Base-by-base conservation (phyloP, 2,329 filamentous ascomycete genomes). In the Pestalotiopsis sp. region DNA sequence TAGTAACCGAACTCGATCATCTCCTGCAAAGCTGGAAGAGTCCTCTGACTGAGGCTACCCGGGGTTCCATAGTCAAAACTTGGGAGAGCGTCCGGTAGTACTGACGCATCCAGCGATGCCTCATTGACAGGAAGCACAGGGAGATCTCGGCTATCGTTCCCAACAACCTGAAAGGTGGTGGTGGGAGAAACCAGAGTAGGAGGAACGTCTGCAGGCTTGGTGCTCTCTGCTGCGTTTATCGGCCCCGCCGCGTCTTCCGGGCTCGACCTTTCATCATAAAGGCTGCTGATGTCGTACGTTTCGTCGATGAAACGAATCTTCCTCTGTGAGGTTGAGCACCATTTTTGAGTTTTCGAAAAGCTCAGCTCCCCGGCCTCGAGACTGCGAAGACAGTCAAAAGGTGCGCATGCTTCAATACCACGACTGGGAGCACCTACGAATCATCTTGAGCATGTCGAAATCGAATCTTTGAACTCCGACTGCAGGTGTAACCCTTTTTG, bases 271-370 rank as follows among this genome's bases (percentile, higher is more conserved):
- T 25, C 62, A 17, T 65, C 62, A 20, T 52, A 65, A 4, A 65
- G 39, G 13, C 38, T 65, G 39, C 38, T 65, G 3, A 65, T 52
- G 36, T 59, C 58, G 57, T 57, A 61, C 27, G 56, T 62, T 25
- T 58, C 56, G 20, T 49, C 66, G 23, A 67, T 23, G 57, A 62
- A 61, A 23, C 66, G 25, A 17, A 61, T 61, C 41, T 65, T 65
- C 39, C 62, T 65, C 20, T 52, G 38, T 25, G 41, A n/a, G 4
- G 39, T 65, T n/a, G n/a, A 41, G 36, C 62, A 65, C 62, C 62
- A 65, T 65, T 65, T 65, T 31, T 65, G 62, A 14, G 27, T 49
- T 14, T 45, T 65, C 38, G 62, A 65, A 36, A 65, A 65, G n/a
- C 62, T 38, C 38, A 65, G 62, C n/a, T 65, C 62, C 17, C 62